These are phyloP conservation scores for Didymella glomerata DNA, from an alignment of 2,329 filamentous ascomycete genomes.

Conservation along the genomic window DNA sequence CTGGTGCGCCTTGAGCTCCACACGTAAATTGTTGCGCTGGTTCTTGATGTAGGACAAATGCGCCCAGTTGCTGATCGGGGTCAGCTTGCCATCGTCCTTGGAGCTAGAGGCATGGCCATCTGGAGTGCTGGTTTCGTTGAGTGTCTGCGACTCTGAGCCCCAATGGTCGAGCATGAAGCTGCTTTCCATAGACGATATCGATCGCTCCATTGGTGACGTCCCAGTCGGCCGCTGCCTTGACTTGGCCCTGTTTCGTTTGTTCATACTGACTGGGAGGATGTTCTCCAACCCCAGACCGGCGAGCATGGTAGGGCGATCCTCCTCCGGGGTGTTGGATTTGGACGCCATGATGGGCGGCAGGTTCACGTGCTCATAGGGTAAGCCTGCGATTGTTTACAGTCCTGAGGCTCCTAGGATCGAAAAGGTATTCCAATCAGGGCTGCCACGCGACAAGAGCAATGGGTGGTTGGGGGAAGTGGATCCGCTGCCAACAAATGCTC, in stretches of 20 bases:
- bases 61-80: slow-evolving; percentile 48
- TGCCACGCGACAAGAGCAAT: slow-evolving; percentile 18
- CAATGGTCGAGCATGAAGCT: slow-evolving; percentile 47
- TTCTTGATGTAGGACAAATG: slow-evolving; percentile 49
- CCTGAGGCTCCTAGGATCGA: not conserved
- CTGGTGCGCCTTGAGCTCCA: slow-evolving; percentile 46
- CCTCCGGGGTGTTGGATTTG: slow-evolving; percentile 22
- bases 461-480: slow-evolving; percentile 20
- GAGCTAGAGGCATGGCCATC: slow-evolving; percentile 21
- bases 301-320: slow-evolving; percentile 32
- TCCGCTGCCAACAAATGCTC: slow-evolving; percentile 14
- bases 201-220: slow-evolving; percentile 42
- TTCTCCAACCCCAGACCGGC: slow-evolving; percentile 40
- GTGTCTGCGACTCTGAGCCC: slow-evolving; percentile 28
- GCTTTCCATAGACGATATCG: slow-evolving; percentile 43
- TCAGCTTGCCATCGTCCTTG: slow-evolving; percentile 35
- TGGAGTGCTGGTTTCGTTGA: slow-evolving; percentile 20
- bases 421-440: slow-evolving; percentile 14
- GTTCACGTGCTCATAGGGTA: slow-evolving; percentile 11
- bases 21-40: slow-evolving; percentile 45
- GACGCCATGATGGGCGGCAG: slow-evolving; percentile 21
- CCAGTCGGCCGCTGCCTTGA: slow-evolving; percentile 29
- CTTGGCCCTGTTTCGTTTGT: slow-evolving; percentile 33
- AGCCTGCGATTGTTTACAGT: slow-evolving; percentile 3
- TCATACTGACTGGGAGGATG: slow-evolving; percentile 38